A percentile compares a stretch with the other conserved stretches of the same genome.
These are phyloP conservation scores for Cordyceps sp. DNA, from an alignment of 2,329 filamentous ascomycete species.

Conservation along the genomic window DNA sequence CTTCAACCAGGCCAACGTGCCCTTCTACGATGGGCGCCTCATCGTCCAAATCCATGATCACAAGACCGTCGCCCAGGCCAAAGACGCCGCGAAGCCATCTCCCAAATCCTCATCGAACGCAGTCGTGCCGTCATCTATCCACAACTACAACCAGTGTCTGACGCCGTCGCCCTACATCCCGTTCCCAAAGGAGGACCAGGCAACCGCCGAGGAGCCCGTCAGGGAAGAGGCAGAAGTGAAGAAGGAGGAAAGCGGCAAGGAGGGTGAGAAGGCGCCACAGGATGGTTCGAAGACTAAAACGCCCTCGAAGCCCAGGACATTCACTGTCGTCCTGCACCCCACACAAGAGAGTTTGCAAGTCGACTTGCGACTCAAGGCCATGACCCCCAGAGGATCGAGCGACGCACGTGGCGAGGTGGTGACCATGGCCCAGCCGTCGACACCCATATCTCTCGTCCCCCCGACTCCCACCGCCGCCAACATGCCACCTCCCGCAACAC, in stretches of 20 bases:
- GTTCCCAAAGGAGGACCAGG: constrained; percentile 45
- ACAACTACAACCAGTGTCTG: constrained; percentile 80
- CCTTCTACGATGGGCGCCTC: constrained; percentile 86
- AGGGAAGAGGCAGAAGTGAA: constrained; percentile 21
- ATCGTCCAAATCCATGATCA: constrained; percentile 93
- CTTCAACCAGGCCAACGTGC: constrained; percentile 52
- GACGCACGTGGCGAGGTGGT: constrained; percentile 23
- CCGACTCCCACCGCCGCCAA: constrained; percentile 43
- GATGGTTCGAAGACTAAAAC: constrained; percentile 20
- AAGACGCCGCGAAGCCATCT: constrained; percentile 34
- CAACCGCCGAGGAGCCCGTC: constrained; percentile 8
- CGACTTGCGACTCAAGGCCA: constrained; percentile 62
- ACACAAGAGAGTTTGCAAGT: constrained; percentile 59
- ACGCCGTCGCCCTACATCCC: constrained; percentile 77
- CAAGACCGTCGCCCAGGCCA: constrained; percentile 45
- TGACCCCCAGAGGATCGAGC: constrained; percentile 39
- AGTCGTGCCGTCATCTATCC: constrained; percentile 62
- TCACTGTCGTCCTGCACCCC: constrained; percentile 70
- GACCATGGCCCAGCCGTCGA: constrained; percentile 42
- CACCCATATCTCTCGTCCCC: constrained; percentile 41
- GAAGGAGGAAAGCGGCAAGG: constrained; percentile 17
- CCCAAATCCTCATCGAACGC: constrained; percentile 36
- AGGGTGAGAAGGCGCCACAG: constrained; percentile 36
- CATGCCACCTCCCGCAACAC: constrained; percentile 46
- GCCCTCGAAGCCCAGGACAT: constrained; percentile 43